A percentile compares a stretch with the other conserved stretches of the same genome.
Evolutionary conservation across 192 early-diverging fungal species (phyloP).

Genomic region (Jimgerdemannia lactiflua): DNA sequence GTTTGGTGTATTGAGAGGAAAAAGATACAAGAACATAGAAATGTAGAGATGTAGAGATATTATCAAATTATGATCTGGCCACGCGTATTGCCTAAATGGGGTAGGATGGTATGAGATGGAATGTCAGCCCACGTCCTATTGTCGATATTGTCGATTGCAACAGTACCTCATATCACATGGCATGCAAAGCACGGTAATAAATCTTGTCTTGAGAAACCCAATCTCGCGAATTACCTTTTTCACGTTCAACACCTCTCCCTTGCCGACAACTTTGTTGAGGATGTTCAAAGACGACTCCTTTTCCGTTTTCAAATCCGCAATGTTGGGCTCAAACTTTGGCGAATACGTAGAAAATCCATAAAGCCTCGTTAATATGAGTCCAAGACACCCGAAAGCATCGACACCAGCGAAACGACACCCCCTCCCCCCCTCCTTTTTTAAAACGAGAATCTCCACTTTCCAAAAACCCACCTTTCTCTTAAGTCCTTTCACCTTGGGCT

Average conservation of each 20-base stretch:
- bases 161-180: not conserved
- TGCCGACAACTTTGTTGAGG: constrained; percentile 62
- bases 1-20: no score
- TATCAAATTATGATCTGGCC: not conserved
- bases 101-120: not conserved
- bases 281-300: constrained; percentile 69
- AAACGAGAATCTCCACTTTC: not conserved
- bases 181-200: not conserved
- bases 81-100: not conserved
- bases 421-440: not conserved
- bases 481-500: constrained; percentile 81
- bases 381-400: not conserved
- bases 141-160: no score
- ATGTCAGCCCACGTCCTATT: no score
- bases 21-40: not conserved
- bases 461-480: constrained; percentile 48
- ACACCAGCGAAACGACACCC: not conserved
- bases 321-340: constrained; percentile 57
- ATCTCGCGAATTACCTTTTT: constrained; percentile 36
- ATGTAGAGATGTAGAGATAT: no score
- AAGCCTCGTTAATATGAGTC: not conserved
- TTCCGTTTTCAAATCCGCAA: constrained; percentile 61
- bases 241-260: constrained; percentile 48
- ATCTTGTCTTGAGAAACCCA: not conserved
- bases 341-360: not conserved